A percentile compares a stretch with the other conserved stretches of the same genome.
phyloP scores from a whole-genome alignment of 1,284 basidiomycete species.

The Tylopilus sp. region DNA sequence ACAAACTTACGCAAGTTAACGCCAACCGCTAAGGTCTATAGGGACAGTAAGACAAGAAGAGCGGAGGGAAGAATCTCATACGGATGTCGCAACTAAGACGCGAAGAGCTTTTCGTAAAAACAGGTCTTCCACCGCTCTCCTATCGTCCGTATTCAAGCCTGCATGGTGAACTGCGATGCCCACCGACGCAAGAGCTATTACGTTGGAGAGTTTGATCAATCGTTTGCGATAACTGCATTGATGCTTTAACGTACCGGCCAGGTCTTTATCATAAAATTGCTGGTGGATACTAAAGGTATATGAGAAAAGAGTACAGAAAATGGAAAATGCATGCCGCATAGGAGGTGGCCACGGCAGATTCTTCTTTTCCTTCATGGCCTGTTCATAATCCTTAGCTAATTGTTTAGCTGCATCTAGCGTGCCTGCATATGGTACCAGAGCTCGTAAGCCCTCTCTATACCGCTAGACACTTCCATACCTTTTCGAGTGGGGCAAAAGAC shows the following conservation, averaged over 20 bases:
- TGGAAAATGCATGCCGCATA: constrained; percentile 49
- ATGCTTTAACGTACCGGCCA: constrained; percentile 65
- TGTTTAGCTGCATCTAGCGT: constrained; percentile 75
- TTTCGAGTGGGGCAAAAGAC: constrained; percentile 89
- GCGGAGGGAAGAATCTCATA: constrained; percentile 44
- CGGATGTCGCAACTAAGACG: constrained; percentile 76
- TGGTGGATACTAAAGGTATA: constrained; percentile 53
- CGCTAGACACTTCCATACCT: constrained; percentile 51
- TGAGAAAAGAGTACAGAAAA: constrained; percentile 17
- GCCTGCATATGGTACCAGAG: constrained; percentile 44
- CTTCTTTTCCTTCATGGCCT: constrained; percentile 57
- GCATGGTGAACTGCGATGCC: constrained; percentile 91
- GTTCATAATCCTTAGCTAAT: constrained; percentile 73
- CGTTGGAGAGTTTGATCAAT: constrained; percentile 7
- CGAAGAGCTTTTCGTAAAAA: constrained; percentile 71
- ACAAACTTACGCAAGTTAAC: constrained; percentile 78
- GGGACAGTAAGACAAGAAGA: constrained; percentile 20
- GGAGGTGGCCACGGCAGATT: constrained; percentile 70
- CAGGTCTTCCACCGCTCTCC: constrained; percentile 71
- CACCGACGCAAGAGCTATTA: constrained; percentile 59
- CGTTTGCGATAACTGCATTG: background rate
- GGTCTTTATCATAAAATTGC: constrained; percentile 65
- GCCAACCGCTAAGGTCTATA: constrained; percentile 83
- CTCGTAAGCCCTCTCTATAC: background rate
- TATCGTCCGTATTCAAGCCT: constrained; percentile 76